A percentile compares a stretch with the other conserved stretches of the same genome.
Conservation (phyloP, 116 monocot genomes). For the Posidonia oceanica region DNA sequence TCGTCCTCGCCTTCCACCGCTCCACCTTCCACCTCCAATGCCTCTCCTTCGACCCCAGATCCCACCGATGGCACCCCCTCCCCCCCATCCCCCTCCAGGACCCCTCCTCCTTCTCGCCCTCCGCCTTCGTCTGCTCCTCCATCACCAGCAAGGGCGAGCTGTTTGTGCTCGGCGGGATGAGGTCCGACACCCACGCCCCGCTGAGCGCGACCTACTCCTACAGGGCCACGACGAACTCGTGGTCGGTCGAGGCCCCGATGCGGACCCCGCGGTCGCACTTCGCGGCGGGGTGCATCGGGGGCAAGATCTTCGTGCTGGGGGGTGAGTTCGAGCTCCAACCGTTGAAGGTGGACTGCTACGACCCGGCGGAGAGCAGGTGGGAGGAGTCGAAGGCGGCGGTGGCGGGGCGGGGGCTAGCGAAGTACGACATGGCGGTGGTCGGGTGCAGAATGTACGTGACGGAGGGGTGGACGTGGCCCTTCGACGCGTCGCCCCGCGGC, state of each 20-base stretch:
- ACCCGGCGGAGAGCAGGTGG: conserved; percentile 40
- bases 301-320: conserved; percentile 29
- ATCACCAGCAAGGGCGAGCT: conserved; percentile 36
- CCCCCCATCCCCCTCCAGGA: conserved; percentile 25
- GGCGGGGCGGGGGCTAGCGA: conserved; percentile 25
- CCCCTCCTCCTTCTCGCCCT: conserved; percentile 12
- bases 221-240: conserved; percentile 46
- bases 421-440: conserved; percentile 63
- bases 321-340: conserved; percentile 12
- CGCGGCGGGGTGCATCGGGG: conserved; percentile 35
- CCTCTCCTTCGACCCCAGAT: conserved; percentile 46
- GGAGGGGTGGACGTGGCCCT: conserved; percentile 89
- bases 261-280: conserved; percentile 33
- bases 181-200: conserved; percentile 14
- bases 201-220: conserved; percentile 23
- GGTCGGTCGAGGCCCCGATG: conserved; percentile 37
- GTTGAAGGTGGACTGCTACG: conserved; percentile 34
- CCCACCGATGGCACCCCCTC: conserved; percentile 39
- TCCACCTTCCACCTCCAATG: conserved; percentile 36
- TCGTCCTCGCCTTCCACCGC: conserved; percentile 54
- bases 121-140: conserved; percentile 27
- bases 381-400: conserved; percentile 10
- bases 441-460: conserved; percentile 46
- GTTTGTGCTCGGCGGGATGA: conserved; percentile 36
- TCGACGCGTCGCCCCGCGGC: conserved; percentile 41